Evolutionary conservation across 345 rosid species (phyloP).

Genomic region (Citrus cavaleriei): DNA sequence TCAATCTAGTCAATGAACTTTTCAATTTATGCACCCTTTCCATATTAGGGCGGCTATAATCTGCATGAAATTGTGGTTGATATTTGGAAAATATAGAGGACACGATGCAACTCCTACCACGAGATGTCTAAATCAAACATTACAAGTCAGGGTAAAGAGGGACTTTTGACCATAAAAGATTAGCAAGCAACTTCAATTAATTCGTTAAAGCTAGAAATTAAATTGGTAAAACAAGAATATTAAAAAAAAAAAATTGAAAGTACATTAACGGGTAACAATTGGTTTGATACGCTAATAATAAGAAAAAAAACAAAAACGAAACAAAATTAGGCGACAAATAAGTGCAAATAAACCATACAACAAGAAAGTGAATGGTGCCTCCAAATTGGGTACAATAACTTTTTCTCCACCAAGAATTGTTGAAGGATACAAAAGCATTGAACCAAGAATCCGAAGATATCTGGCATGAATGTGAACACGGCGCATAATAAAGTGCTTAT

Average conservation of each 20-base stretch:
- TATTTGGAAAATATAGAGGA: neutral
- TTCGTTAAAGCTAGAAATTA: neutral
- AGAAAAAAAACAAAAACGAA: neutral
- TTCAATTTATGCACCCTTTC: conserved; percentile 52
- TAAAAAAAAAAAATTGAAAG: no score
- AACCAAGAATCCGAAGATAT: conserved; percentile 55
- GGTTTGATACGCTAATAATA: conserved; percentile 41
- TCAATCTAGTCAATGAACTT: conserved; percentile 56
- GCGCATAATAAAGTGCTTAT: conserved; percentile 49
- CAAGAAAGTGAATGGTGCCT: conserved; percentile 15
- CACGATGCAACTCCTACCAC: neutral
- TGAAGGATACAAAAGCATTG: conserved; percentile 46
- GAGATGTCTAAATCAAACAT: neutral
- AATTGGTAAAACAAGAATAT: no score
- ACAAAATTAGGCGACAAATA: conserved; percentile 6
- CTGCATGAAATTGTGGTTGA: conserved; percentile 26
- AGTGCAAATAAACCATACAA: neutral
- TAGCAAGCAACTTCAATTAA: neutral
- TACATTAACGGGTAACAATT: conserved; percentile 27
- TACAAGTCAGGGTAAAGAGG: neutral
- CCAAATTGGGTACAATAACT: conserved; percentile 47
- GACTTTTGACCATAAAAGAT: neutral
- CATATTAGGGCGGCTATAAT: conserved; percentile 49
- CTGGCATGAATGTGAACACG: conserved; percentile 54
- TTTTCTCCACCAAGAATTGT: conserved; percentile 43